Evolutionary conservation across 208 protist genomes (phyloP).

Genomic region (Porcisia hertigi): DNA sequence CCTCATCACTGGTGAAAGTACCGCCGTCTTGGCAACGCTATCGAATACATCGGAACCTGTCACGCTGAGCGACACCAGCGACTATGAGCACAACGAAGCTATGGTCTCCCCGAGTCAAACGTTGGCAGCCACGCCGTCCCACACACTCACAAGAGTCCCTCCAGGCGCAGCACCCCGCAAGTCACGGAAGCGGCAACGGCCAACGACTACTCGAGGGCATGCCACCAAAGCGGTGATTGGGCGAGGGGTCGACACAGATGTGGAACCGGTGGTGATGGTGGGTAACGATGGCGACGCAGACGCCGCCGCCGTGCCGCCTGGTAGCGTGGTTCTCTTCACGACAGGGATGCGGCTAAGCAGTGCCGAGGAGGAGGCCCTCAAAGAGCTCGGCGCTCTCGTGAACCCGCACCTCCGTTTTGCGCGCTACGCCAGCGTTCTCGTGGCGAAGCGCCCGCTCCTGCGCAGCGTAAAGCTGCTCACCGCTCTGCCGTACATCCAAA

Average conservation of each 20-base stretch:
- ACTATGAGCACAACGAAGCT: not conserved
- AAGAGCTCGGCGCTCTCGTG: conserved; percentile 39
- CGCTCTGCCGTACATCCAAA: conserved; percentile 51
- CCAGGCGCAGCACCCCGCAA: not conserved
- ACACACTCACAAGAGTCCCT: not conserved
- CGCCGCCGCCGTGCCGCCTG: not conserved
- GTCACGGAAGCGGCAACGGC: not conserved
- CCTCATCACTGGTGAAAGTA: conserved; percentile 24
- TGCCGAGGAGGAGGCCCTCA: conserved; percentile 24
- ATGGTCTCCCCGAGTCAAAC: not conserved
- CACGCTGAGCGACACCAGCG: conserved; percentile 18
- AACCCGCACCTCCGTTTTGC: conserved; percentile 55
- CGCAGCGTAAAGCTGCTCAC: conserved; percentile 83
- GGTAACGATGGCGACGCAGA: not conserved
- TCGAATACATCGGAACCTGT: conserved; percentile 25
- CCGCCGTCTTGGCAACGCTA: conserved; percentile 24
- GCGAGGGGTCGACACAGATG: not conserved
- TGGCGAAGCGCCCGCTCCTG: conserved; percentile 55
- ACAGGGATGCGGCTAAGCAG: conserved; percentile 56
- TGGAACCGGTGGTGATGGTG: not conserved
- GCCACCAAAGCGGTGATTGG: not conserved
- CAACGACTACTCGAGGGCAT: not conserved
- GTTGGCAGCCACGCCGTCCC: conserved; percentile 1
- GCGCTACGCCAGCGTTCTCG: conserved; percentile 37
- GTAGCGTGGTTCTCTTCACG: conserved; percentile 50